phyloP scores from a whole-genome alignment of 2,329 filamentous ascomycete genomes.

The Alternaria atra region DNA sequence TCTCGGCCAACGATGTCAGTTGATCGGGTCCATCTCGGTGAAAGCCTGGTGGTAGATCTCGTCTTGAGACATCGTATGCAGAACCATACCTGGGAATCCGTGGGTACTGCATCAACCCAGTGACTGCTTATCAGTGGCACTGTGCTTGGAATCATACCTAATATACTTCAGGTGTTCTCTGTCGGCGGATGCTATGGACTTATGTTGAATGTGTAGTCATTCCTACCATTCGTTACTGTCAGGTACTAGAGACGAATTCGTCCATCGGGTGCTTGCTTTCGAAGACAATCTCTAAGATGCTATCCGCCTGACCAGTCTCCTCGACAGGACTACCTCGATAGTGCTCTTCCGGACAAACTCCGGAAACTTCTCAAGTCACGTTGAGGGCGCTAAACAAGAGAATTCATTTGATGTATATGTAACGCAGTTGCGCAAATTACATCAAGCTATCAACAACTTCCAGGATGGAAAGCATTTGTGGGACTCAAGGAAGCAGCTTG shows the following conservation, averaged over 20 bases:
- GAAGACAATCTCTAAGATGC: not conserved
- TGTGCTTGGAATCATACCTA: not conserved
- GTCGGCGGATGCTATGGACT: not conserved
- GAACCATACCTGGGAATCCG: too few species aligned
- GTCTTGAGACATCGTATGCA: too few species aligned
- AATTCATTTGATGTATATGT: not conserved
- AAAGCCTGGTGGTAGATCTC: not conserved
- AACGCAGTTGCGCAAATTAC: not conserved
- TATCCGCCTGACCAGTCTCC: not conserved
- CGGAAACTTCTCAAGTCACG: not conserved
- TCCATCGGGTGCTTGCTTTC: not conserved
- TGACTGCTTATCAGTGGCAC: not conserved
- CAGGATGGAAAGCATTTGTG: not conserved
- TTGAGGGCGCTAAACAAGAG: not conserved
- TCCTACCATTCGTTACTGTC: not conserved
- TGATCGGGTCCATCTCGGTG: not conserved
- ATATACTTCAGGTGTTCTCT: not conserved
- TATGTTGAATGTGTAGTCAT: not conserved
- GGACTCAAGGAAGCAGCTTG: not conserved
- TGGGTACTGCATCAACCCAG: not conserved
- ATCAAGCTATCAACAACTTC: not conserved
- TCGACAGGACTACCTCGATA: not conserved
- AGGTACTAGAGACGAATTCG: accelerated
- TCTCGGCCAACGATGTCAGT: not conserved
- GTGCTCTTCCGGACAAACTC: not conserved